A percentile compares a stretch with the other conserved stretches of the same genome.
Evolutionary conservation across 192 early-diverging fungal genomes (phyloP).

Genomic region (Backusella parvicylindrica): DNA sequence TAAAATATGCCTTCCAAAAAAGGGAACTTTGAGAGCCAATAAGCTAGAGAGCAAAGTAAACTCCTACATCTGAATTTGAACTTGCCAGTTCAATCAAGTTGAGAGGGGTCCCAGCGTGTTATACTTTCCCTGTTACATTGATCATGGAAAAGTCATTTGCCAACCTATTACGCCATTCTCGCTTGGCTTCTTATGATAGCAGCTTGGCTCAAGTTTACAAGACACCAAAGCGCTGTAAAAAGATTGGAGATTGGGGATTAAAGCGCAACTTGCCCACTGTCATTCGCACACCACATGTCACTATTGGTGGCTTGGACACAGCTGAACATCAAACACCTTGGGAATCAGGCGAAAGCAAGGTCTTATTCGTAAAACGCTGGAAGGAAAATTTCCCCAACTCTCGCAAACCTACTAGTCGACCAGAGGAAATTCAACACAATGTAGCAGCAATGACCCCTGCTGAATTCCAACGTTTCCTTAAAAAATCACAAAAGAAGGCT

Average conservation of each 20-base stretch:
- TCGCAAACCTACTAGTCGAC: conserved; percentile 40
- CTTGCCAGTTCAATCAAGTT: background rate
- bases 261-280: conserved; percentile 71
- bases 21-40: background rate
- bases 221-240: conserved; percentile 47
- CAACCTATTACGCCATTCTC: conserved; percentile 62
- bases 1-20: background rate
- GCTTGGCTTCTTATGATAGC: conserved; percentile 64
- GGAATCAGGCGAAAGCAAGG: conserved; percentile 57
- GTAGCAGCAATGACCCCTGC: conserved; percentile 51
- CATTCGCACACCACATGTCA: conserved; percentile 52
- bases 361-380: conserved; percentile 58
- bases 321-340: conserved; percentile 69
- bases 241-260: conserved; percentile 70
- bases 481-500: conserved; percentile 45
- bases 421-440: conserved; percentile 41
- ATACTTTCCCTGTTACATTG: background rate
- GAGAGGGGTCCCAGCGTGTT: background rate
- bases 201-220: conserved; percentile 71
- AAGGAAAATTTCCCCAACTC: conserved; percentile 72
- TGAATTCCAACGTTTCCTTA: conserved; percentile 62
- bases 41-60: background rate
- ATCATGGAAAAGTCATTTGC: conserved; percentile 17
- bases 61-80: background rate
- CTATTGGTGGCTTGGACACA: conserved; percentile 60